Conservation (phyloP, 352 stramenopile species). For the Pythium chondricola region DNA sequence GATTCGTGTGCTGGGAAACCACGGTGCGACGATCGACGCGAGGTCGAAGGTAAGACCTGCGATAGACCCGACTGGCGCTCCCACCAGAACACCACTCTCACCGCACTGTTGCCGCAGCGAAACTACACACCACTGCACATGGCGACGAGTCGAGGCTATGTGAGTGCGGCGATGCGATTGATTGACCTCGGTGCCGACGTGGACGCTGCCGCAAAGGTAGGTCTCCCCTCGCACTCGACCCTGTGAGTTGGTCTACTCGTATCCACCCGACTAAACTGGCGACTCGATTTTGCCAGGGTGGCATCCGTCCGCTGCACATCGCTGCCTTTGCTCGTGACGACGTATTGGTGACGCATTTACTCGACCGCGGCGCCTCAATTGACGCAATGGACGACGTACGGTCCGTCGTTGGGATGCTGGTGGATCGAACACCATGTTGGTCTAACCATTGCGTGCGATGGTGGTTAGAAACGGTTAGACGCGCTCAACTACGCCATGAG, state of each 20-base stretch:
- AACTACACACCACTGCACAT: conserved; percentile 19
- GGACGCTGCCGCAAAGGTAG: conserved; percentile 13
- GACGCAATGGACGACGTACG: conserved; percentile 17
- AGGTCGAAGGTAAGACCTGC: conserved; percentile 9
- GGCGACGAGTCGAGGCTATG: conserved; percentile 15
- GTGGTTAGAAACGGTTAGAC: conserved; percentile 10
- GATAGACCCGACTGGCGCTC: background rate
- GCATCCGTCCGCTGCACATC: conserved; percentile 12
- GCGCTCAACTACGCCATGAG: conserved; percentile 18
- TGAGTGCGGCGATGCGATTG: conserved; percentile 15
- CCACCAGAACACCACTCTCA: too few species aligned
- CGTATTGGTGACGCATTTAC: conserved; percentile 16
- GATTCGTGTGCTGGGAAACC: conserved; percentile 14
- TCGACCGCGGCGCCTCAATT: conserved; percentile 15
- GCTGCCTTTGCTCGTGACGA: conserved; percentile 14
- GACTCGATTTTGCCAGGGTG: too few species aligned
- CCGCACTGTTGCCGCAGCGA: too few species aligned
- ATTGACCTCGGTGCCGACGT: conserved; percentile 15
- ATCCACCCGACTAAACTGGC: too few species aligned
- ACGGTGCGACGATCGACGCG: conserved; percentile 9
- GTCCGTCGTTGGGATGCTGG: background rate
- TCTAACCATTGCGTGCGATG: background rate
- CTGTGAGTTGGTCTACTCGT: background rate
- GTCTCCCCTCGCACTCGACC: too few species aligned
- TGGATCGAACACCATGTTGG: background rate